A percentile compares a stretch with the other conserved stretches of the same genome.
phyloP scores from a whole-genome alignment of 257 asterid genomes.

The Solanum pinnatisectum region DNA sequence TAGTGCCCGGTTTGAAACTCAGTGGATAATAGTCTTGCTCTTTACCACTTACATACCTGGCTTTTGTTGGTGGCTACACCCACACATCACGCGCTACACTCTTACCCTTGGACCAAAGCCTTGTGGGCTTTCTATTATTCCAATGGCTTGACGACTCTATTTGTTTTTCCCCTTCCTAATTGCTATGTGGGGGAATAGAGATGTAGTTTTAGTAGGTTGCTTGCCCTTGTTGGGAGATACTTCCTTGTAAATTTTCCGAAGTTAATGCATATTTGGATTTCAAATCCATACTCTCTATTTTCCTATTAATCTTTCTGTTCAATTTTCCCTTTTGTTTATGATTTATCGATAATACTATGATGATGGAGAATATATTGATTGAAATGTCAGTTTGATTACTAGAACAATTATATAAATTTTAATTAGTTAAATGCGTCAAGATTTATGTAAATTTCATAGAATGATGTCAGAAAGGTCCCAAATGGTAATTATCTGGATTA shows the following conservation, averaged over 20 bases:
- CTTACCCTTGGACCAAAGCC: neutral
- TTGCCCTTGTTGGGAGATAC: neutral
- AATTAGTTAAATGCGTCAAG: neutral
- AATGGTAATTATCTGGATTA: neutral
- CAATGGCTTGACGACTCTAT: neutral
- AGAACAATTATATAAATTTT: neutral
- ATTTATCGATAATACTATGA: neutral
- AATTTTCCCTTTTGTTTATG: neutral
- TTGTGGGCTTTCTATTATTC: neutral
- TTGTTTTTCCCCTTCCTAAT: neutral
- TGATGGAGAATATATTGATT: neutral
- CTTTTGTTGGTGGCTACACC: neutral
- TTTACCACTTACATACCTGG: neutral
- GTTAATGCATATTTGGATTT: neutral
- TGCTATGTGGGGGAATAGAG: neutral
- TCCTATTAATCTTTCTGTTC: neutral
- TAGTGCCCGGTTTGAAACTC: neutral
- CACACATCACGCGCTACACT: neutral
- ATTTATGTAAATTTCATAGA: neutral
- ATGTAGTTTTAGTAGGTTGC: slow-evolving; percentile 1
- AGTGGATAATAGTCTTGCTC: neutral
- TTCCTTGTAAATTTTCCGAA: neutral
- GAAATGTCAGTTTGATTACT: neutral
- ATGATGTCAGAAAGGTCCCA: neutral
- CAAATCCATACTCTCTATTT: neutral